phyloP scores from a whole-genome alignment of 345 rosid species.

The Eucalyptus marginata region DNA sequence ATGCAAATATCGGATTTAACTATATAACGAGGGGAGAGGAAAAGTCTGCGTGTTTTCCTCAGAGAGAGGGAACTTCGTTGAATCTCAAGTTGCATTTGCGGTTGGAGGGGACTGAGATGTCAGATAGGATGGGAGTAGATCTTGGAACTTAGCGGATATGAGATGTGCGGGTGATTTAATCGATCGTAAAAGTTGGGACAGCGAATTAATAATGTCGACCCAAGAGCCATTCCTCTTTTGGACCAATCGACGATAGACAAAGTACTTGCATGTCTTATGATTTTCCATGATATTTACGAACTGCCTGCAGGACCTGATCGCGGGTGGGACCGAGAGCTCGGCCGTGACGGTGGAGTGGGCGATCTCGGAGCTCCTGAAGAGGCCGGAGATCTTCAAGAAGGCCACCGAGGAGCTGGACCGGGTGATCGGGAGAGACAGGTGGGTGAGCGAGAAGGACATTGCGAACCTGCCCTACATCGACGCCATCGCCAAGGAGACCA shows the following conservation, averaged over 20 bases:
- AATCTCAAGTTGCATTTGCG: neutral
- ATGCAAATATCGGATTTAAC: neutral
- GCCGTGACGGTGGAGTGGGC: constrained; percentile 63
- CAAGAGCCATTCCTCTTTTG: neutral
- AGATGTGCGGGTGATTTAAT: neutral
- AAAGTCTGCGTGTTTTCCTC: neutral
- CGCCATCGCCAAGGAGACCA: constrained; percentile 41
- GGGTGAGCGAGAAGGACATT: constrained; percentile 51
- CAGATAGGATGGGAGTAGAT: neutral
- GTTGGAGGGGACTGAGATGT: neutral
- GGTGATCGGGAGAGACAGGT: constrained; percentile 38
- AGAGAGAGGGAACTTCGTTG: neutral
- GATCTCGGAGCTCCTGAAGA: constrained; percentile 30
- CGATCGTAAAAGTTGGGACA: neutral
- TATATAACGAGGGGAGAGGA: too few relatives aligned
- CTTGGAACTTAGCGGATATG: neutral
- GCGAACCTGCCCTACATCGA: constrained; percentile 26
- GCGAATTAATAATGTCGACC: neutral
- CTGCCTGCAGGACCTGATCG: constrained; percentile 30
- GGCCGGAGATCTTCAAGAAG: constrained; percentile 29
- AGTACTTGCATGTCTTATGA: neutral
- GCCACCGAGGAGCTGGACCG: constrained; percentile 49
- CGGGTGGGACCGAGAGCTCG: constrained; percentile 59
- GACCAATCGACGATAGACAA: neutral
- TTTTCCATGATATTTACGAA: neutral